Evolutionary conservation across 1,284 basidiomycete genomes (phyloP), one percentile per base, ranked within the genome.

Genomic region (Waitea zeae): DNA sequence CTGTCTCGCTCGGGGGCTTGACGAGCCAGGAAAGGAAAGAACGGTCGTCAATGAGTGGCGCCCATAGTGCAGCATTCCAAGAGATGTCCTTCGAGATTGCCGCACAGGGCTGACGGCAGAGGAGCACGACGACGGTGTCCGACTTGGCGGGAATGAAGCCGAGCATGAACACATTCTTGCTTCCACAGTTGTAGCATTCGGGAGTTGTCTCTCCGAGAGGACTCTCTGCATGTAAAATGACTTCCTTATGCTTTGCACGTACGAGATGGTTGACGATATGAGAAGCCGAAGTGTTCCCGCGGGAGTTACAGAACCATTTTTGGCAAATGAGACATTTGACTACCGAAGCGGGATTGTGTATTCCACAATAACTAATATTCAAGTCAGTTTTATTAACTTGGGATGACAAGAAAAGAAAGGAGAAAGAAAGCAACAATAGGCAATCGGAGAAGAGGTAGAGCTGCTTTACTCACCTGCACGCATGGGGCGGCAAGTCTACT

Each of bases 221-320:
- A 38, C 83, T 84, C 48, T 98, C 92, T 36, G 83, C 81, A 52
- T 99, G 95, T 31, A 99, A 61, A 40, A 90, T 84, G 41, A 99
- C 93, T 52, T 98, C 93, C 61, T 97, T 97, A 62, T 99, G 95
- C 58, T 97, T 96, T 18, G 95, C 90, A 48, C 93, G 87, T 36
- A 98, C 95, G 37, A 99, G 71, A 58, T 99, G 95, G 56, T 95
- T 96, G 48, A 99, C 93, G 46, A 99, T 98, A 53, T 99, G 95
- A 2, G 90, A 96, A 3, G 92, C 93, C 1, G 92, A 93, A 2
- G 92, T 96, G 49, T 92, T 93, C 36, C 93, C 92, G 35, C 93
- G 75, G n/a, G 93, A 93, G 56, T 99, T 99, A 66, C 95, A 99
- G 56, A 99, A 99, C 90, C 93, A 99, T 55, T 98, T 98, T 38